Evolutionary conservation across 495 filamentous ascomycete species (phyloP), one percentile per base, ranked within the genome.

Genomic region (Immersiella caudata): DNA sequence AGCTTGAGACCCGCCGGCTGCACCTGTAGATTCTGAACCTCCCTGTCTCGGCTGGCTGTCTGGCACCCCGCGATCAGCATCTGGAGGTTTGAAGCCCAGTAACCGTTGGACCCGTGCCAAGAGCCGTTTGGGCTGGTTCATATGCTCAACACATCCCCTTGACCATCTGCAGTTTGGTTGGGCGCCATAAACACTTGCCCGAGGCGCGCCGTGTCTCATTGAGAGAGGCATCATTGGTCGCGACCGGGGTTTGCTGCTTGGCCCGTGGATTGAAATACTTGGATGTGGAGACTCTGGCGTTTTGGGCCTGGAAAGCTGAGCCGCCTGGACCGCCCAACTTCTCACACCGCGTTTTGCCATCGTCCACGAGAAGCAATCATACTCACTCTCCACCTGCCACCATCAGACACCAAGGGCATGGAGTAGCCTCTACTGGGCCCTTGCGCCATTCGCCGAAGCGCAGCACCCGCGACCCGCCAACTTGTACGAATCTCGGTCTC

Each of bases 251-350:
- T 55, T 27, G 49, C n/a, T 25, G 26, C 52, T 21, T 40, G 50
- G 50, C 51, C 26, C 50, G 50, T 49, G 62, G 46, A 64, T 55
- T 21, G 61, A 64, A 36, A 64, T 27, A 29, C 57, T 65, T 65
- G 63, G 63, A 65, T 59, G 52, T 57, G 35, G 62, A 57, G 51
- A 33, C 54, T 24, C 54, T 59, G 63, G 51, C 63, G 36, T 46
- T 59, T 50, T 20, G 21, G 52, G 51, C 62, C 11, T 36, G 50
- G 24, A n/a, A 0, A 46, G 29, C 63, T 50, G 16, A 58, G n/a
- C n/a, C n/a, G 25, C 26, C 18, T 46, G 1, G 12, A 35, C 21
- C 50, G 33, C 33, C 61, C 40, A 46, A 54, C 46, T 29, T 16
- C 46, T 64, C 62, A 25, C 29, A 58, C 62, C 62, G 51, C 61